Evolutionary conservation across 2,329 filamentous ascomycete species (phyloP).

Genomic region (Claviceps quebecensis): DNA sequence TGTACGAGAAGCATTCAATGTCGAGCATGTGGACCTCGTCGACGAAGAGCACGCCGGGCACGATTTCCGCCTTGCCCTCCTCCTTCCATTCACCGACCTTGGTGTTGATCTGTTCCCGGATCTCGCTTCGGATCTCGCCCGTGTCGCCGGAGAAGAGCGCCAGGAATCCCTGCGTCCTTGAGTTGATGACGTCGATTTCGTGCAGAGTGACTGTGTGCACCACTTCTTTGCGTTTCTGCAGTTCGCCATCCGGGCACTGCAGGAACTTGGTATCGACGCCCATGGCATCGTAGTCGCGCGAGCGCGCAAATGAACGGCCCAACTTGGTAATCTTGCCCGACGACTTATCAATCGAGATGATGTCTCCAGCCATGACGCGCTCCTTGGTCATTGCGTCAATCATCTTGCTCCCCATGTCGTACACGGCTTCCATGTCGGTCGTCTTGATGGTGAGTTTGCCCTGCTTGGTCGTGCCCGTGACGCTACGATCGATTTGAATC

Average conservation of each 20-base stretch:
- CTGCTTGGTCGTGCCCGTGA: conserved; percentile 94
- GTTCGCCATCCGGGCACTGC: conserved; percentile 91
- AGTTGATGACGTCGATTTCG: conserved; percentile 99
- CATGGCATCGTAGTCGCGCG: conserved; percentile 98
- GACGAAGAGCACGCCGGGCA: conserved; percentile 93
- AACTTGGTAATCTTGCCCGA: conserved; percentile 97
- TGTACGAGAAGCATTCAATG: conserved; percentile 97
- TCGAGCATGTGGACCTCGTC: conserved; percentile 99
- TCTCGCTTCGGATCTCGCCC: conserved; percentile 92
- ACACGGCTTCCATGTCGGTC: conserved; percentile 98
- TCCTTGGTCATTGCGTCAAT: conserved; percentile 99
- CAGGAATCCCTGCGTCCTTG: conserved; percentile 92
- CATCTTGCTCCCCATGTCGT: conserved; percentile 99
- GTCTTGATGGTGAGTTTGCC: conserved; percentile 99
- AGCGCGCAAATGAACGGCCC: conserved; percentile 84
- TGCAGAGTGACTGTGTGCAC: conserved; percentile 94
- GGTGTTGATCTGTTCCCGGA: conserved; percentile 96
- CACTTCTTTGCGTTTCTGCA: conserved; percentile 93
- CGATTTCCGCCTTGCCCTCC: conserved; percentile 96
- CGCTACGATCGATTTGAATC: conserved; percentile 94
- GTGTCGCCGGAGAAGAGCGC: conserved; percentile 97
- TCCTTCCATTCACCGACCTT: conserved; percentile 99
- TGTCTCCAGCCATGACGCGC: conserved; percentile 95
- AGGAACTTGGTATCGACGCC: conserved; percentile 96
- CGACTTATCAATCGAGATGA: conserved; percentile 97